Evolutionary conservation across 2,329 filamentous ascomycete species (phyloP).

Genomic region (Proliferodiscus dingleyae): DNA sequence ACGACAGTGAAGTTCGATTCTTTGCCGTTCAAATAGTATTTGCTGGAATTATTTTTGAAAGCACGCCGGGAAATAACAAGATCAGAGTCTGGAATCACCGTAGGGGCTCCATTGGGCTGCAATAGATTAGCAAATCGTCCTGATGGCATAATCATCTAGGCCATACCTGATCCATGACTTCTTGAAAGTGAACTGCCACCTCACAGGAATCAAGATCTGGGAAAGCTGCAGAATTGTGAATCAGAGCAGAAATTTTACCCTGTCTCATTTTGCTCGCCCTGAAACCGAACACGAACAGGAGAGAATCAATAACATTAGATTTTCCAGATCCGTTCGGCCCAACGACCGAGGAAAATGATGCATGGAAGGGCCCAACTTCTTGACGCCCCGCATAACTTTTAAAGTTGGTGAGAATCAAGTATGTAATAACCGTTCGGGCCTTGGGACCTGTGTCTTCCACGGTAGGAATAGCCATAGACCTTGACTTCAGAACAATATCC

Average conservation of each 20-base stretch:
- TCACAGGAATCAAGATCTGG: slow-evolving; percentile 88
- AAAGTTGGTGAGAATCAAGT: slow-evolving; percentile 91
- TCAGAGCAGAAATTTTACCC: slow-evolving; percentile 94
- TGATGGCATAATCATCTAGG: slow-evolving; percentile 26
- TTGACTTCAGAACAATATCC: slow-evolving; percentile 88
- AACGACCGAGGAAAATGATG: slow-evolving; percentile 95
- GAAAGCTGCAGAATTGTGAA: slow-evolving; percentile 89
- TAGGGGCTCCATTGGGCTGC: slow-evolving; percentile 65
- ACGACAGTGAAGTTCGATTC: slow-evolving; percentile 90
- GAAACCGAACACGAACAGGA: slow-evolving; percentile 99
- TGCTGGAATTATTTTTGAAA: slow-evolving; percentile 97
- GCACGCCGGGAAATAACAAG: slow-evolving; percentile 86
- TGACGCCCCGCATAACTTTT: slow-evolving; percentile 97
- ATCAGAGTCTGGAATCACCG: slow-evolving; percentile 77
- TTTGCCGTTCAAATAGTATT: slow-evolving; percentile 92
- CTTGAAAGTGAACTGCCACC: slow-evolving; percentile 93
- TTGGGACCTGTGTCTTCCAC: slow-evolving; percentile 75
- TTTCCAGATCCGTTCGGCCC: slow-evolving; percentile 98
- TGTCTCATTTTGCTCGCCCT: slow-evolving; percentile 99
- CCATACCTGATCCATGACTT: slow-evolving; percentile 77
- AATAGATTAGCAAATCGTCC: slow-evolving; percentile 8
- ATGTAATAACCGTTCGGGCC: slow-evolving; percentile 85
- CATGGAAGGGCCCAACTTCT: slow-evolving; percentile 92
- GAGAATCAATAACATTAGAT: slow-evolving; percentile 96
- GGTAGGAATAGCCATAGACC: slow-evolving; percentile 61